Evolutionary conservation across 2,329 filamentous ascomycete species (phyloP), one percentile per base, ranked within the genome.

Genomic region (Chrysoporthe deuterocubensis): DNA sequence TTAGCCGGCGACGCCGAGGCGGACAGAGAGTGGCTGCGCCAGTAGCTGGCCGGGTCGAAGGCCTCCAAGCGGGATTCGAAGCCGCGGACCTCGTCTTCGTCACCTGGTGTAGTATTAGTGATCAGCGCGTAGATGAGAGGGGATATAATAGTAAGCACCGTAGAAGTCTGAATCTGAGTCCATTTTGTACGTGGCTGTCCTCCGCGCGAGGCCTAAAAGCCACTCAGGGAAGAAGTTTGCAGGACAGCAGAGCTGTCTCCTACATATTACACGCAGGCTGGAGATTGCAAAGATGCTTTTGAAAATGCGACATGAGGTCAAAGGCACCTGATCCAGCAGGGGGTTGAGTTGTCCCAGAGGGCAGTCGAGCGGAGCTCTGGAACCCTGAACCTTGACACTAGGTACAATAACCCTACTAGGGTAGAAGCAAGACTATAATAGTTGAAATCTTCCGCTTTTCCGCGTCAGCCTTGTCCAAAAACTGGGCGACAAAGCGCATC

Each of bases 111-210:
- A 2, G 43, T 57, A 50, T 72, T 67, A 74, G 70, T 65, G 57
- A 44, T 43, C 16, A 7, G 16, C 5, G 16, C 43, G 14, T 13
- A 37, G 21, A n/a, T 63, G 63, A 43, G 34, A 13, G 65, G 48
- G 50, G 50, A n/a, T 40, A 68, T 18, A 52, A 54, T 57, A 40
- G 48, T 32, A 1, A 13, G 64, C 78, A 86, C 86, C 86, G 68
- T 87, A 88, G 72, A 88, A 88, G 62, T 86, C 84, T 1, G 85
- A 87, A 65, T 88, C 84, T 16, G 72, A 71, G n/a, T 82, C 82
- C 13, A 71, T 70, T 2, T 9, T 57, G 43, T n/a, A 48, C 37
- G 18, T 42, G 8, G 26, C 14, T 40, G 32, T 42, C 4, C n/a
- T 4, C 56, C 34, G 32, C 37, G 50, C 6, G 21, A 16, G 50